These are phyloP conservation scores for Malus fusca DNA, from an alignment of 306 rosid species.

Conservation along the genomic window DNA sequence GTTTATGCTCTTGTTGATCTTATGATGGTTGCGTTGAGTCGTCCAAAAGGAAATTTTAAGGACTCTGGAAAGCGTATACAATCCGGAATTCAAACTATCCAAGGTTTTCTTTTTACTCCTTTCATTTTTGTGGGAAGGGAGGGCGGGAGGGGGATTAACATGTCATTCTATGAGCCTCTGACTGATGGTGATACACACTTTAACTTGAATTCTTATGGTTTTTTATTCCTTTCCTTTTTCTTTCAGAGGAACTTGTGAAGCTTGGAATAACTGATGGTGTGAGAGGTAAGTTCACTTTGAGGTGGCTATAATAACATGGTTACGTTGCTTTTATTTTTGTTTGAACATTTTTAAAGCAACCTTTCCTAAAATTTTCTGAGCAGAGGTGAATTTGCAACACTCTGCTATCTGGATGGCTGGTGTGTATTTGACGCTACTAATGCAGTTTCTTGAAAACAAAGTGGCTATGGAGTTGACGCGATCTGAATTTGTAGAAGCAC, in stretches of 20 bases:
- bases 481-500: constrained; percentile 87
- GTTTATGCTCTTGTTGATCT: constrained; percentile 88
- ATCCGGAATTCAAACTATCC: constrained; percentile 68
- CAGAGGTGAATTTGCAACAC: constrained; percentile 94
- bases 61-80: constrained; percentile 85
- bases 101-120: constrained; percentile 42
- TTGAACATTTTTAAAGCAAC: constrained; percentile 14
- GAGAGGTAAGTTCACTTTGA: constrained; percentile 59
- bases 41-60: constrained; percentile 92
- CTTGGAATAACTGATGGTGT: constrained; percentile 89
- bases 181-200: constrained; percentile 5
- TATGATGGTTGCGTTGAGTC: constrained; percentile 70
- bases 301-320: constrained; percentile 4
- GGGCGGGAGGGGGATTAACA: not conserved
- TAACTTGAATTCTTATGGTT: not conserved
- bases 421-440: constrained; percentile 80
- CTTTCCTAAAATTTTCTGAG: constrained; percentile 25
- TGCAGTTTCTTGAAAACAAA: constrained; percentile 97
- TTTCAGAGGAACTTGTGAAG: constrained; percentile 77
- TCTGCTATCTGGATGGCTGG: constrained; percentile 98
- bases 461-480: constrained; percentile 91
- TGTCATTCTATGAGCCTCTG: not conserved
- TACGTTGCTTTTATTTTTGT: constrained; percentile 10
- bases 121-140: not conserved
- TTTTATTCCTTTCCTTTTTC: not conserved